Evolutionary conservation across 176 grass and related monocot species (phyloP).

Genomic region (Secale cereale): DNA sequence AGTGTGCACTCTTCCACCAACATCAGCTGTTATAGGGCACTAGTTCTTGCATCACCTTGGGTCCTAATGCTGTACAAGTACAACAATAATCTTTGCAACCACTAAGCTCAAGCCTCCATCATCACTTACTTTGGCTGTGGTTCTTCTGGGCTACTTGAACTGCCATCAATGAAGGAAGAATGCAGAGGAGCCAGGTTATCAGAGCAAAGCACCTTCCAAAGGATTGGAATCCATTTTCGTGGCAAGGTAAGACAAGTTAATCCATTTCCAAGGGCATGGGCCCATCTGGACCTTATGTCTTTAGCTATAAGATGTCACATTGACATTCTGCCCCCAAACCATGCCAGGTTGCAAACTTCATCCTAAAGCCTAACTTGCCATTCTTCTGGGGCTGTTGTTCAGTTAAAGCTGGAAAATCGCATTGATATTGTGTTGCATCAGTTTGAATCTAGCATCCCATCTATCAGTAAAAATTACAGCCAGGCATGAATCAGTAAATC

Average conservation of each 20-base stretch:
- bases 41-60: not conserved
- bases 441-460: not conserved
- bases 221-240: not conserved
- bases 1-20: not conserved
- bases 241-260: not conserved
- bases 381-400: not conserved
- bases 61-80: not conserved
- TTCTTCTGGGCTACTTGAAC: not conserved
- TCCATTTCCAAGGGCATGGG: not conserved
- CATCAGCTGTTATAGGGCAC: not conserved
- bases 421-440: not conserved
- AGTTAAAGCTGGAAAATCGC: constrained; percentile 22
- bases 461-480: not conserved
- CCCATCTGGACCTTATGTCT: not conserved
- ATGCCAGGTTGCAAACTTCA: not conserved
- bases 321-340: not conserved
- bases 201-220: not conserved
- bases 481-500: not conserved
- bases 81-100: not conserved
- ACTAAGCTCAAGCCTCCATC: not conserved
- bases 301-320: not conserved
- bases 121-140: not conserved
- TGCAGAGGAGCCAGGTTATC: not conserved
- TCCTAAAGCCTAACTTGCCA: not conserved
- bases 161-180: not conserved